Base-by-base conservation (phyloP, 1,284 basidiomycete genomes). In the Sporisorium sorghi region DNA sequence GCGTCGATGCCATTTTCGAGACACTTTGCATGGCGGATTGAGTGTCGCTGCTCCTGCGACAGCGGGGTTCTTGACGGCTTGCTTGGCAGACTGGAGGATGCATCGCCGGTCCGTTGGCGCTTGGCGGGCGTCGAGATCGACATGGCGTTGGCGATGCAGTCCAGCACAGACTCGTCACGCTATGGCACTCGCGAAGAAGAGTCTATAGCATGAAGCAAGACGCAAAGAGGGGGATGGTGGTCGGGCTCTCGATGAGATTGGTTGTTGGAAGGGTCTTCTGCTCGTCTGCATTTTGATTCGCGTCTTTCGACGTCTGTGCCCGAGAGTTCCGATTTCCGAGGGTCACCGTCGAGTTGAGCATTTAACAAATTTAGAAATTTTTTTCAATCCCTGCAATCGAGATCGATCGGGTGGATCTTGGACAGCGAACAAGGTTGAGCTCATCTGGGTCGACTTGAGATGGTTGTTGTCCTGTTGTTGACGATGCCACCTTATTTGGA, bases 41-140 rank as follows among this genome's bases (percentile, higher is more conserved):
- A 49, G 11, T 42, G 58, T 5, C 39, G 58, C 53, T 71, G 68
- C 12, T 64, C 57, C 3, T 46, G 21, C 10, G 67, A 49, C 8
- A 70, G 40, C 1, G 48, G 5, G 9, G 19, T 57, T 11, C 43
- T 57, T 26, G 5, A 10, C 19, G 17, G 30, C 21, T 49, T 63
- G n/a, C 24, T 59, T 0, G 52, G 28, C 6, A 52, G 37, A n/a
- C 23, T 35, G 15, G 35, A 21, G 19, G 57, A 37, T 26, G 48
- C 48, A 19, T 42, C 48, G 40, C 26, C 46, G 26, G 23, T 60
- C 37, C 57, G 57, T 37, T 53, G 67, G 43, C 67, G 60, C 58
- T 70, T 70, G 26, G 44, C 58, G 12, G 60, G 57, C 44, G 67
- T 40, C 9, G 59, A 49, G 37, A 63, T 63, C n/a, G 67, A 52